These are phyloP conservation scores for Tylopilus sp. DNA, from an alignment of 768 basidiomycete genomes.

Conservation along the genomic window DNA sequence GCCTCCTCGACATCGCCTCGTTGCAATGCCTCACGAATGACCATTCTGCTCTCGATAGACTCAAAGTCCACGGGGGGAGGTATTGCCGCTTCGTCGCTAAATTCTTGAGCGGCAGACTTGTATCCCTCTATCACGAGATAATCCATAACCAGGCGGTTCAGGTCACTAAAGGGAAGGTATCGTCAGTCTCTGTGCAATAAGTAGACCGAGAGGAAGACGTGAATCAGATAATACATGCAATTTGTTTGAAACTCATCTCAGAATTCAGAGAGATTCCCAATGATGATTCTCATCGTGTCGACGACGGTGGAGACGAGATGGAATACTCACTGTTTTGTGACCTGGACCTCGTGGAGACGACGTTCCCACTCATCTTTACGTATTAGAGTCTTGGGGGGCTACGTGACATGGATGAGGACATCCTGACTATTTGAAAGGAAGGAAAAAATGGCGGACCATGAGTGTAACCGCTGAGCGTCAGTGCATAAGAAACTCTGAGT, in stretches of 20 bases:
- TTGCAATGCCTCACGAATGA: conserved; percentile 90
- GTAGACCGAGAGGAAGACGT: conserved; percentile 21
- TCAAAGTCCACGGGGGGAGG: no score
- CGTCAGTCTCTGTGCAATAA: conserved; percentile 18
- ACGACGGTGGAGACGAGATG: conserved; percentile 2
- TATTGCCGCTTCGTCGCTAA: conserved; percentile 78
- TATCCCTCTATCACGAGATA: conserved; percentile 98
- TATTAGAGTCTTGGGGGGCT: conserved; percentile 57
- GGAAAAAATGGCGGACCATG: conserved; percentile 27
- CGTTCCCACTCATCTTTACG: conserved; percentile 86
- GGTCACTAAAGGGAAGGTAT: conserved; percentile 57
- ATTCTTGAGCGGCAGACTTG: conserved; percentile 93
- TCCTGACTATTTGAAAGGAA: not conserved
- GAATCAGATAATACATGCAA: conserved; percentile 90
- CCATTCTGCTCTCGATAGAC: conserved; percentile 90
- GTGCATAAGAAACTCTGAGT: conserved; percentile 20
- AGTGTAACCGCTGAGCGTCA: conserved; percentile 7
- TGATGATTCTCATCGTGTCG: conserved; percentile 62
- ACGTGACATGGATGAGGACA: conserved; percentile 4
- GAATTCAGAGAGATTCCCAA: conserved; percentile 97
- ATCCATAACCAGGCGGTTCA: conserved; percentile 94
- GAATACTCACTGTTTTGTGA: conserved; percentile 83
- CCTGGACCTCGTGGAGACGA: conserved; percentile 75
- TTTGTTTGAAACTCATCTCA: conserved; percentile 60
- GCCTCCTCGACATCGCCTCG: conserved; percentile 94